A percentile compares a stretch with the other conserved stretches of the same genome.
Conservation (phyloP, 345 rosid genomes). For the Rhizophora apiculata region DNA sequence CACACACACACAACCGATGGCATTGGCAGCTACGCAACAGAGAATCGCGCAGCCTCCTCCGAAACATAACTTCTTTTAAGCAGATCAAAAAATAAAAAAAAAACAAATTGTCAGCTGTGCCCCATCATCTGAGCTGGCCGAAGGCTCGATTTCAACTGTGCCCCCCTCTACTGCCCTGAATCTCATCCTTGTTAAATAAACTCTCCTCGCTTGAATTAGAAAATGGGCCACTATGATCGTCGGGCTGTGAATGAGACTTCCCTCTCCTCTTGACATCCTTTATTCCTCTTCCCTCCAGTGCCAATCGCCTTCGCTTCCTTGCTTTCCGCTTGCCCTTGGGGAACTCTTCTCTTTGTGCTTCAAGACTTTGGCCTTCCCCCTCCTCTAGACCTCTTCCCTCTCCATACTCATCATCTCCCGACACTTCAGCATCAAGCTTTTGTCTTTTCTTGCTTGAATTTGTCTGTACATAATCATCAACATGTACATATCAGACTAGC, state of each 20-base stretch:
- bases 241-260: conserved; percentile 41
- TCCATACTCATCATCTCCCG: conserved; percentile 58
- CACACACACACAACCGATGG: background rate
- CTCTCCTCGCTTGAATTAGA: conserved; percentile 71
- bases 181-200: conserved; percentile 68
- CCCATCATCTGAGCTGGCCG: conserved; percentile 58
- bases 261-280: conserved; percentile 59
- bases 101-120: conserved; percentile 6
- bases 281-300: conserved; percentile 73
- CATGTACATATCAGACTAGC: background rate
- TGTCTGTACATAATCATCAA: conserved; percentile 41
- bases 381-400: conserved; percentile 43
- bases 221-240: conserved; percentile 45
- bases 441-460: conserved; percentile 79
- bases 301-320: conserved; percentile 71
- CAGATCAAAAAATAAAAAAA: too few relatives aligned
- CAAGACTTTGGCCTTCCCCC: conserved; percentile 45
- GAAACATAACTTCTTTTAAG: background rate
- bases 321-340: conserved; percentile 95
- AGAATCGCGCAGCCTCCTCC: background rate
- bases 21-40: background rate
- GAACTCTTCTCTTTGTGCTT: conserved; percentile 73
- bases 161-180: conserved; percentile 34
- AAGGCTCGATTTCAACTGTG: conserved; percentile 41
- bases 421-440: conserved; percentile 61